Conservation (phyloP, 306 rosid genomes). For the Quercus cerris region DNA sequence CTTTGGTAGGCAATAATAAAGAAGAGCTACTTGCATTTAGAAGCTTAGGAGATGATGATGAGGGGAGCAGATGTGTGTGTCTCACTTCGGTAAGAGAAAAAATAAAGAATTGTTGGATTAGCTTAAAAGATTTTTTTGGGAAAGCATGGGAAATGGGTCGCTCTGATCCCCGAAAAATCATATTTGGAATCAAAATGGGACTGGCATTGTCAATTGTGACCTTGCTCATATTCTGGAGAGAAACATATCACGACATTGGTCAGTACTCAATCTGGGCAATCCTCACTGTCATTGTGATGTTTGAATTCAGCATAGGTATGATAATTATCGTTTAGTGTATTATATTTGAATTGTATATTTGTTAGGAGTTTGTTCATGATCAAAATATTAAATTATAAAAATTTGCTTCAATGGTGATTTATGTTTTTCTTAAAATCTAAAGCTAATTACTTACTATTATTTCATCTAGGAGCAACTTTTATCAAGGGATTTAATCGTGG, state of each 20-base stretch:
- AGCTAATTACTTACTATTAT: background rate
- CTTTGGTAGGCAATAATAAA: constrained; percentile 1
- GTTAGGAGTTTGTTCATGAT: background rate
- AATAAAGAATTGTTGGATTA: constrained; percentile 8
- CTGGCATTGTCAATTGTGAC: constrained; percentile 48
- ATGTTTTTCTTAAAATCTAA: background rate
- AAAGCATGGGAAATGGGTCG: constrained; percentile 59
- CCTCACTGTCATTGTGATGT: constrained; percentile 66
- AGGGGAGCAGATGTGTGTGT: background rate
- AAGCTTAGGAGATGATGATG: constrained; percentile 1
- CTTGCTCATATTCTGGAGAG: constrained; percentile 46
- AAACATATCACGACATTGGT: constrained; percentile 27
- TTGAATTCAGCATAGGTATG: constrained; percentile 74
- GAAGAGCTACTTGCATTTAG: constrained; percentile 6
- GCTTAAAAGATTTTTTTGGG: background rate
- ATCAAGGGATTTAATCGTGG: constrained; percentile 73
- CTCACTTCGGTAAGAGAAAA: background rate
- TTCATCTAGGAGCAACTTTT: constrained; percentile 57
- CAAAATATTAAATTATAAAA: background rate
- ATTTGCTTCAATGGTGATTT: too few relatives aligned
- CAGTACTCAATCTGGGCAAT: constrained; percentile 74
- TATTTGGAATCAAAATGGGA: constrained; percentile 57
- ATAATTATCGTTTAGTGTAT: too few relatives aligned
- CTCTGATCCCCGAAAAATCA: constrained; percentile 54
- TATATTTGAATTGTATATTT: background rate